phyloP scores from a whole-genome alignment of 129 eudicot species.

The Kitagawia praeruptora region DNA sequence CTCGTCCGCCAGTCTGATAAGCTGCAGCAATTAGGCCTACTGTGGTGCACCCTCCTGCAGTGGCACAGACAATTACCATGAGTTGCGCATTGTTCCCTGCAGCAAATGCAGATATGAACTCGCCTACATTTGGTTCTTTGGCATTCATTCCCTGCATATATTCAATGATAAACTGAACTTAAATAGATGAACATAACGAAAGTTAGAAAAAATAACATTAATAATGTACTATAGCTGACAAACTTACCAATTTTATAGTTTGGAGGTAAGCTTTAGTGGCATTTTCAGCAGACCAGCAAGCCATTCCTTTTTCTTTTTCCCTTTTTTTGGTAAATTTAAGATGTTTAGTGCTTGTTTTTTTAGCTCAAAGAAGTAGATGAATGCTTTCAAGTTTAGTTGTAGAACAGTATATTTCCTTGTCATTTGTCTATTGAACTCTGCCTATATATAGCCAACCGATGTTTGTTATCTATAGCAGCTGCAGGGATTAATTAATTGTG shows the following conservation, averaged over 20 bases:
- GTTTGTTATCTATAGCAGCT: neutral
- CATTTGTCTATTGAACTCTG: neutral
- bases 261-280: conserved; percentile 91
- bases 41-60: conserved; percentile 47
- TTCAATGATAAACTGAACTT: neutral
- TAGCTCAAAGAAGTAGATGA: neutral
- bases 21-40: conserved; percentile 88
- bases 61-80: conserved; percentile 57
- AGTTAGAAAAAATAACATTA: neutral
- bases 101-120: conserved; percentile 84
- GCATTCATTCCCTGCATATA: conserved; percentile 53
- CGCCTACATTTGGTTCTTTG: conserved; percentile 73
- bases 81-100: conserved; percentile 80
- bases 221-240: neutral
- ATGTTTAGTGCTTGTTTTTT: conserved; percentile 5
- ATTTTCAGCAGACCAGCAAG: conserved; percentile 93
- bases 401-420: neutral
- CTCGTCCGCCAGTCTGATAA: conserved; percentile 73
- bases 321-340: neutral
- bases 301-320: conserved; percentile 20
- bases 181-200: neutral
- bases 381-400: neutral
- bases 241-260: conserved; percentile 74
- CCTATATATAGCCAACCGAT: neutral
- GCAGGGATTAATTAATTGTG: neutral